Conservation (phyloP, 768 basidiomycete species). For the Naganishia kalamii region DNA sequence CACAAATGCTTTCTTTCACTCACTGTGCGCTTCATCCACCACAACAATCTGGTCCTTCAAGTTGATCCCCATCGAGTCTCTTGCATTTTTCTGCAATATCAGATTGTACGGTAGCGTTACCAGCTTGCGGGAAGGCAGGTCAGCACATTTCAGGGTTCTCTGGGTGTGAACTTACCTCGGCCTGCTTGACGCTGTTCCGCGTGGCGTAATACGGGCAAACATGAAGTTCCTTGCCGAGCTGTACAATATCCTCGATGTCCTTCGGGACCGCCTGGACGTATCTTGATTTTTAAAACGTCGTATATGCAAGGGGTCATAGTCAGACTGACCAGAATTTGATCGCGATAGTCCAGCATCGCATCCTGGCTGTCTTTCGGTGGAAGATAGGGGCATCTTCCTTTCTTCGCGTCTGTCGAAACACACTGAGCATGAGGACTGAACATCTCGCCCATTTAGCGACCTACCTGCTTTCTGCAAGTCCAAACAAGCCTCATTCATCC, state of each 20-base stretch:
- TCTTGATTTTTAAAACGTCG: not conserved
- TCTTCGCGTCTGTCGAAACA: conserved; percentile 44
- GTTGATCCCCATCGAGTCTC: conserved; percentile 81
- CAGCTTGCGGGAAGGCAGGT: conserved; percentile 52
- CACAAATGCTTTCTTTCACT: conserved; percentile 39
- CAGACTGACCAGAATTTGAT: conserved; percentile 67
- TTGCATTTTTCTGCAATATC: conserved; percentile 69
- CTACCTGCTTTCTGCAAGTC: conserved; percentile 64
- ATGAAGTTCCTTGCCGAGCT: conserved; percentile 59
- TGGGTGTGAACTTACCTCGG: conserved; percentile 58
- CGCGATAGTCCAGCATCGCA: conserved; percentile 71
- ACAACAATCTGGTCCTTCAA: conserved; percentile 77
- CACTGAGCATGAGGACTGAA: not conserved
- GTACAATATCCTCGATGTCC: conserved; percentile 88
- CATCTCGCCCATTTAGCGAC: conserved; percentile 19
- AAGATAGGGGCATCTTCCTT: conserved; percentile 67
- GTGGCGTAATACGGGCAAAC: conserved; percentile 93
- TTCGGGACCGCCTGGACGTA: conserved; percentile 67
- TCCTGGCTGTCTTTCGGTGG: conserved; percentile 64
- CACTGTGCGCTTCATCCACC: conserved; percentile 95
- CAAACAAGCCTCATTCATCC: conserved; percentile 76
- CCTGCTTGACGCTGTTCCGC: conserved; percentile 76
- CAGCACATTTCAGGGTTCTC: not conserved
- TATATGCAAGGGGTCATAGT: not conserved
- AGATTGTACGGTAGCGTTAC: conserved; percentile 93